Evolutionary conservation across 2,329 filamentous ascomycete species (phyloP).

Genomic region (Fusarium piperis): DNA sequence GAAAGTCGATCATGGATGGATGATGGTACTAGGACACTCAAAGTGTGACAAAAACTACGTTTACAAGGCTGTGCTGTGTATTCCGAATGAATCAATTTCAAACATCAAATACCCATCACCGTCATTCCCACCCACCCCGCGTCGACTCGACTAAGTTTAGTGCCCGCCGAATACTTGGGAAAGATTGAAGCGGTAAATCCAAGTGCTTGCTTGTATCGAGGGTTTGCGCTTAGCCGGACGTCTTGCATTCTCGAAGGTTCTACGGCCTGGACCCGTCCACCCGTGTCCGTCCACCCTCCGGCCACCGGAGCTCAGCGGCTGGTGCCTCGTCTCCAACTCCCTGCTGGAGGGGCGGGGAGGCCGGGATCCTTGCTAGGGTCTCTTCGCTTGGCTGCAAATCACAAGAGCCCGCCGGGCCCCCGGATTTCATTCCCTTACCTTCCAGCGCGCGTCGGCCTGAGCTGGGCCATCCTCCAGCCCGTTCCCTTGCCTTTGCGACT

Average conservation of each 20-base stretch:
- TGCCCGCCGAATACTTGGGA: conserved; percentile 30
- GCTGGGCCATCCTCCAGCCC: conserved; percentile 10
- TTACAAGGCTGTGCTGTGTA: not conserved
- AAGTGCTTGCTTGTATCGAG: conserved; percentile 42
- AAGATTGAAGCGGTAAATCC: conserved; percentile 9
- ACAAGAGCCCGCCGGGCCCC: conserved; percentile 26
- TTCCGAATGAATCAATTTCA: not conserved
- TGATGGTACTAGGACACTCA: not conserved
- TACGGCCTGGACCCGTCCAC: conserved; percentile 3
- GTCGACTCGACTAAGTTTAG: conserved; percentile 35
- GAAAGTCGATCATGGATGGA: not conserved
- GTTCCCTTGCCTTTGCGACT: not conserved
- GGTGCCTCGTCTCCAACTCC: conserved; percentile 7
- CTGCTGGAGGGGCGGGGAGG: conserved; percentile 1
- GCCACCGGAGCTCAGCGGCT: not conserved
- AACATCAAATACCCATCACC: conserved; percentile 4
- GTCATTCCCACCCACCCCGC: conserved; percentile 16
- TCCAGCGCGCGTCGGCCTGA: conserved; percentile 9
- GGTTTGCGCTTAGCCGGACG: conserved; percentile 48
- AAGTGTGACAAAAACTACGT: not conserved
- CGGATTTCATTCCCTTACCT: conserved; percentile 12
- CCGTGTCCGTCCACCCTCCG: conserved; percentile 10
- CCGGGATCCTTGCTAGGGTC: conserved; percentile 2
- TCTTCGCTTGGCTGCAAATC: conserved; percentile 37
- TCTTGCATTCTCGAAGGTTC: conserved; percentile 58